These are phyloP conservation scores for Amanita pallidorosea DNA, from an alignment of 768 basidiomycete species.

Conservation along the genomic window DNA sequence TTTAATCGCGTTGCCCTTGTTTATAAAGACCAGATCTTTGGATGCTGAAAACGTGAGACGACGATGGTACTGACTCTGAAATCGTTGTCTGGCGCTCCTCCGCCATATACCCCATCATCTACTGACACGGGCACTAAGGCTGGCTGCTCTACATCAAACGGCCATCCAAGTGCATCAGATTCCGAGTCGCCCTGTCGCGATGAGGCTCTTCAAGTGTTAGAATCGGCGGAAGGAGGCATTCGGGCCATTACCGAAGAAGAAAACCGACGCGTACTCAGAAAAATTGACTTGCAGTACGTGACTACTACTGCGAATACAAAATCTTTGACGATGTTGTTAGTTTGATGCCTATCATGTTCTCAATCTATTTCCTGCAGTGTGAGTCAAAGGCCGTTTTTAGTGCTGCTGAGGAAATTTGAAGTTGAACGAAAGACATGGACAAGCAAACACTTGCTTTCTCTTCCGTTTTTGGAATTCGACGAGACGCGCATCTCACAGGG, in stretches of 20 bases:
- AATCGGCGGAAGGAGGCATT: not conserved
- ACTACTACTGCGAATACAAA: not conserved
- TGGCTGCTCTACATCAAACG: not conserved
- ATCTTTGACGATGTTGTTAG: slow-evolving; percentile 7
- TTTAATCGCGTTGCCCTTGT: not conserved
- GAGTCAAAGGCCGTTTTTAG: not conserved
- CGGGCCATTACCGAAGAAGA: slow-evolving; percentile 15
- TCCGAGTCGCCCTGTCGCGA: slow-evolving; percentile 6
- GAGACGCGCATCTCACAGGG: slow-evolving; percentile 18
- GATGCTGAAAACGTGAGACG: not conserved
- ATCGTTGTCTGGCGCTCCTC: not conserved
- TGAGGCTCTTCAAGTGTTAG: slow-evolving; percentile 10
- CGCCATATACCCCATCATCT: not conserved
- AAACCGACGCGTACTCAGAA: slow-evolving; percentile 14
- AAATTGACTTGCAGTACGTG: slow-evolving; percentile 19
- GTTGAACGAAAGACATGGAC: slow-evolving; percentile 19
- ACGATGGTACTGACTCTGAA: not conserved
- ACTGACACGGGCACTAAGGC: not conserved
- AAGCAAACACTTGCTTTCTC: slow-evolving; percentile 22
- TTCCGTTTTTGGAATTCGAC: slow-evolving; percentile 22
- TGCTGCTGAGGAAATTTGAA: not conserved
- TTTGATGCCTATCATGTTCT: slow-evolving; percentile 21
- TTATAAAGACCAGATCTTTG: no score
- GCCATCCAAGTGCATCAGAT: not conserved
- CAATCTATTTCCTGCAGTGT: slow-evolving; percentile 21